phyloP scores from a whole-genome alignment of 2,329 filamentous ascomycete species.

The Aplosporella prunicola region DNA sequence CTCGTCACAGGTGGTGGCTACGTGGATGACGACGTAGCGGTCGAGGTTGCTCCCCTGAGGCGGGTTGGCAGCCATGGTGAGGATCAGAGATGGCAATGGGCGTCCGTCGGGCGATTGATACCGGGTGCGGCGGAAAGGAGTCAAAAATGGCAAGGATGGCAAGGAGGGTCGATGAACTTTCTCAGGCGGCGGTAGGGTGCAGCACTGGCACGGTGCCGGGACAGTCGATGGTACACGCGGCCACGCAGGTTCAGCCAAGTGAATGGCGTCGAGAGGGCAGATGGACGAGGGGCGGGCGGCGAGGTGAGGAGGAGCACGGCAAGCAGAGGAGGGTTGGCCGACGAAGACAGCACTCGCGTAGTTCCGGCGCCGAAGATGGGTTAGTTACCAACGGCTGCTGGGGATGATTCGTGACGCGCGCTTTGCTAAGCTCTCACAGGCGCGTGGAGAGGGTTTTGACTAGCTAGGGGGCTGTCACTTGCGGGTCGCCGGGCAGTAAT shows the following conservation, averaged over 20 bases:
- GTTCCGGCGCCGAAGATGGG: constrained; percentile 3
- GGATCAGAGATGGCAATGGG: constrained; percentile 5
- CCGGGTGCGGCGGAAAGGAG: constrained; percentile 11
- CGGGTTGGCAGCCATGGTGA: constrained; percentile 20
- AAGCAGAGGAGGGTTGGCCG: constrained; percentile 4
- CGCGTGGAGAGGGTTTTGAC: too few species aligned
- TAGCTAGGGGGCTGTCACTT: too few species aligned
- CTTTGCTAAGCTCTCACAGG: too few species aligned
- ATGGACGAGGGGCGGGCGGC: constrained; percentile 7
- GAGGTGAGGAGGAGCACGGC: constrained; percentile 4
- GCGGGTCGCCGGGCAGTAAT: too few species aligned
- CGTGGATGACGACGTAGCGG: constrained; percentile 95
- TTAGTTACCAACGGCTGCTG: constrained; percentile 2
- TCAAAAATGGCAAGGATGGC: constrained; percentile 7
- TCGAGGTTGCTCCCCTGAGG: constrained; percentile 51
- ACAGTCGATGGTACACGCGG: constrained; percentile 3
- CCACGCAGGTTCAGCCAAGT: constrained; percentile 7
- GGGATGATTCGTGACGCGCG: not conserved
- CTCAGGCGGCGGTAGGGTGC: constrained; percentile 1
- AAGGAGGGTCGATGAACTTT: constrained; percentile 8
- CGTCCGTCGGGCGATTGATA: constrained; percentile 6
- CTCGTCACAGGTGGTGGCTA: constrained; percentile 97
- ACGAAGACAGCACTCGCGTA: not conserved
- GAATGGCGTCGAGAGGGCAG: constrained; percentile 3
- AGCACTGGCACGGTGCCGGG: not conserved